phyloP scores from a whole-genome alignment of 352 stramenopile genomes.

The Phytophthora tentaculata region DNA sequence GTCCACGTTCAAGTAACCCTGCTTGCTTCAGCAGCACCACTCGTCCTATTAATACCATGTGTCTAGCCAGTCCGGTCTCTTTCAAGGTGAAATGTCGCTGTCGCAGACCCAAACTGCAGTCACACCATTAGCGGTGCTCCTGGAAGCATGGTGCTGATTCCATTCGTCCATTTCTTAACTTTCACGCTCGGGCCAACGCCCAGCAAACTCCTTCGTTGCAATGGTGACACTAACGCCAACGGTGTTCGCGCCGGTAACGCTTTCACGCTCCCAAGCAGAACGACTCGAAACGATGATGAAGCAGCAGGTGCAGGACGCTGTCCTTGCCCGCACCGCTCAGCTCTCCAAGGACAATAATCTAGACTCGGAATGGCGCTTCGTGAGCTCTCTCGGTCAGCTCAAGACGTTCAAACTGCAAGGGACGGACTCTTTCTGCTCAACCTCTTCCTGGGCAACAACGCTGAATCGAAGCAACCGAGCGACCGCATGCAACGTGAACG shows the following conservation, averaged over 20 bases:
- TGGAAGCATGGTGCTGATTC: neutral
- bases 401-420: constrained; percentile 52
- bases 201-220: constrained; percentile 4
- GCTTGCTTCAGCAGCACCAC: neutral
- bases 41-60: constrained; percentile 3
- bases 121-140: neutral
- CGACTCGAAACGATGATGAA: constrained; percentile 50
- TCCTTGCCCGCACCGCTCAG: constrained; percentile 38
- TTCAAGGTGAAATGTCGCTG: neutral
- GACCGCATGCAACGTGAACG: constrained; percentile 20
- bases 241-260: constrained; percentile 38
- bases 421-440: constrained; percentile 33
- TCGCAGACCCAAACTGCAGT: neutral
- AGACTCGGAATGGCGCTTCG: constrained; percentile 48
- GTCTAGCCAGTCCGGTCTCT: neutral
- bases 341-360: constrained; percentile 28
- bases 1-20: neutral
- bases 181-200: constrained; percentile 16
- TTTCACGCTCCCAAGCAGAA: constrained; percentile 31
- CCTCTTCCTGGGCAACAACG: constrained; percentile 33
- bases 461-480: constrained; percentile 14
- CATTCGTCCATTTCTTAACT: constrained; percentile 31
- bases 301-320: constrained; percentile 51
- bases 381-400: constrained; percentile 43
- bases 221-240: constrained; percentile 12